Percentiles rank a stretch among this genome's conserved stretches.
Evolutionary conservation across 768 basidiomycete species (phyloP).

Genomic region (Pisolithus sp.): DNA sequence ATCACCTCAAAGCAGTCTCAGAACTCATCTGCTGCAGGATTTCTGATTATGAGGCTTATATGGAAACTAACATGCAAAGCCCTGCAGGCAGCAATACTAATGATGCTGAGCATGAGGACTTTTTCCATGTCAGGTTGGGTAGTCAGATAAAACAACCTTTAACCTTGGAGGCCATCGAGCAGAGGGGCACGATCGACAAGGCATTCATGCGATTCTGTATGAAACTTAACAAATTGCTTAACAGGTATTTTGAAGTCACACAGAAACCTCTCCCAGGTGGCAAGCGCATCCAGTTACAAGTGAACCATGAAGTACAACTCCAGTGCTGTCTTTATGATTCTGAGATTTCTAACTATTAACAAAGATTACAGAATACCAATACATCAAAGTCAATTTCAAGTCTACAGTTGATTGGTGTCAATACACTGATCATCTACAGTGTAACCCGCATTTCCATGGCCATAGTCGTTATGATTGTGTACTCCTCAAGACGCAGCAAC

Average conservation of each 20-base stretch:
- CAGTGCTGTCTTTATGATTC: background rate
- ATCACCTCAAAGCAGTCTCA: background rate
- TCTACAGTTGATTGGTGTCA: constrained; percentile 13
- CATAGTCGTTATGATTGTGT: constrained; percentile 17
- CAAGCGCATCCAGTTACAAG: background rate
- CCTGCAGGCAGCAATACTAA: background rate
- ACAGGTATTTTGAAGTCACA: background rate
- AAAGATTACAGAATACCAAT: background rate
- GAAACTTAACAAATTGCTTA: background rate
- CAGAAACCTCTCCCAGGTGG: background rate
- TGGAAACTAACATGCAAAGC: background rate
- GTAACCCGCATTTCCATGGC: constrained; percentile 12
- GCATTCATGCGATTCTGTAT: background rate
- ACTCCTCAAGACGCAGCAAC: constrained; percentile 15
- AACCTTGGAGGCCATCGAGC: background rate
- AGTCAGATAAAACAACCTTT: background rate
- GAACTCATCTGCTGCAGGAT: background rate
- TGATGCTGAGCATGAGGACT: background rate
- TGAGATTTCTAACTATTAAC: background rate
- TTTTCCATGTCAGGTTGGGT: background rate
- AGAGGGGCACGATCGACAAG: background rate
- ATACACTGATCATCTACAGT: constrained; percentile 9
- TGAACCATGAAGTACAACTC: background rate
- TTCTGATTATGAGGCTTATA: background rate
- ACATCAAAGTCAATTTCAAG: constrained; percentile 12